phyloP scores from a whole-genome alignment of 139 green algal species.

The Monoraphidium neglectum region DNA sequence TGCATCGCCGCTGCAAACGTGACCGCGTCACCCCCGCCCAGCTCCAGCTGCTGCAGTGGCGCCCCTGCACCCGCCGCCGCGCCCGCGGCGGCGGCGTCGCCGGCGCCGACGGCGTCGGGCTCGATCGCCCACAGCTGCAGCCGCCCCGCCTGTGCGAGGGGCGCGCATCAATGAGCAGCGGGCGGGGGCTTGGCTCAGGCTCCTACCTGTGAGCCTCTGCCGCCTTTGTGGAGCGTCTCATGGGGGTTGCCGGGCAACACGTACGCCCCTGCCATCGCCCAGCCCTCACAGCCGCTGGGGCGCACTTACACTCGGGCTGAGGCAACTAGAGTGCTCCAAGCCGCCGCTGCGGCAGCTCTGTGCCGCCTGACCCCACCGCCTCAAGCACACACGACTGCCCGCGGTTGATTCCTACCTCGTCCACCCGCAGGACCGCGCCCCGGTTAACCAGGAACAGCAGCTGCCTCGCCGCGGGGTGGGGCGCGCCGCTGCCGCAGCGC shows the following conservation, averaged over 20 bases:
- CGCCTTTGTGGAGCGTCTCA: too few species aligned
- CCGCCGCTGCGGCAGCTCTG: not conserved
- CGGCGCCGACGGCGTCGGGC: not conserved
- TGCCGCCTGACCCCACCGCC: not conserved
- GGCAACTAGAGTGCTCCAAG: not conserved
- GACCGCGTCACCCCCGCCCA: not conserved
- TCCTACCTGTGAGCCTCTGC: too few species aligned
- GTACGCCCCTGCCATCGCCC: not conserved
- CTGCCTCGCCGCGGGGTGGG: slow-evolving; percentile 26
- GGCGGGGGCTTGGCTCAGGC: too few species aligned
- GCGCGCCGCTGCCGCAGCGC: not conserved
- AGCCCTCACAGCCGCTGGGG: not conserved
- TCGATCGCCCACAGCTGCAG: not conserved
- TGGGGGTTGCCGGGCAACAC: too few species aligned
- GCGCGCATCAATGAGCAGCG: not conserved
- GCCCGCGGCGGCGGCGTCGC: not conserved
- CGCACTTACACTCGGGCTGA: too few species aligned
- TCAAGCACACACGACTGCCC: not conserved
- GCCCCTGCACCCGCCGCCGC: not conserved
- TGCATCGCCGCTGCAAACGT: slow-evolving; percentile 37
- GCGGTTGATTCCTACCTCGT: slow-evolving; percentile 19
- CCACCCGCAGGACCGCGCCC: slow-evolving; percentile 38
- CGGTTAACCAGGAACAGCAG: slow-evolving; percentile 47
- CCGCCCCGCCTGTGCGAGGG: not conserved
- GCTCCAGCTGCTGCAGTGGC: not conserved